Conservation (phyloP, 805 yeast genomes). For the Sugiyamaella boreocaroliniensis region DNA sequence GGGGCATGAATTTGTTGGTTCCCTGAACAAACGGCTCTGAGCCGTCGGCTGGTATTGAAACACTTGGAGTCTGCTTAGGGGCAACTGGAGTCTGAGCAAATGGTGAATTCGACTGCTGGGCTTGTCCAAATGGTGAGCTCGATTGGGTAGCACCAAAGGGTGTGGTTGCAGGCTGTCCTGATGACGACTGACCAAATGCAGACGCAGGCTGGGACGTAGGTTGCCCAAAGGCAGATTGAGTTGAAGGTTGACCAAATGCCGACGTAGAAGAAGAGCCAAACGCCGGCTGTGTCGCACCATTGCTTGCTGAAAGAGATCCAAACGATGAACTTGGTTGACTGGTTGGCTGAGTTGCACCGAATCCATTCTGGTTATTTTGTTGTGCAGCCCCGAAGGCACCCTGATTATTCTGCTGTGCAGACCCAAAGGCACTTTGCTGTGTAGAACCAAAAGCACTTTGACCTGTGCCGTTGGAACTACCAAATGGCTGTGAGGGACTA, state of each 20-base stretch:
- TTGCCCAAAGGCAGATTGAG: background rate
- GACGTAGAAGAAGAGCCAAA: slow-evolving; percentile 5
- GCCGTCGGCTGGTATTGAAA: background rate
- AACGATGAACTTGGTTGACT: too few species aligned
- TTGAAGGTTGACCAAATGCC: slow-evolving; percentile 23
- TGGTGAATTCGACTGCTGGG: background rate
- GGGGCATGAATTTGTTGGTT: slow-evolving; percentile 26
- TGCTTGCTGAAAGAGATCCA: too few species aligned
- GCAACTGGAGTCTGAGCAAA: slow-evolving; percentile 2
- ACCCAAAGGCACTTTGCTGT: background rate
- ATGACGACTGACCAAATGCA: slow-evolving; percentile 6
- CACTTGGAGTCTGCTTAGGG: background rate
- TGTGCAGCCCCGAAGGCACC: background rate
- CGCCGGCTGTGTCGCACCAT: too few species aligned
- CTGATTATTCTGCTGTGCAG: background rate
- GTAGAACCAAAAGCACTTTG: background rate
- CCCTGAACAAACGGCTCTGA: slow-evolving; percentile 31
- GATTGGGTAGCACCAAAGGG: background rate
- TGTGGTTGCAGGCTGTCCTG: background rate
- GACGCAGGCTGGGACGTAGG: background rate
- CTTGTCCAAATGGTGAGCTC: background rate
- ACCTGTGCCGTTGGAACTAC: too few species aligned
- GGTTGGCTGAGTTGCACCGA: background rate
- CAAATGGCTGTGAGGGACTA: too few species aligned
- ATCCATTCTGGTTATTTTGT: too few species aligned